phyloP scores from a whole-genome alignment of 129 eudicot species.

The sunflower (Helianthus annuus) region DNA sequence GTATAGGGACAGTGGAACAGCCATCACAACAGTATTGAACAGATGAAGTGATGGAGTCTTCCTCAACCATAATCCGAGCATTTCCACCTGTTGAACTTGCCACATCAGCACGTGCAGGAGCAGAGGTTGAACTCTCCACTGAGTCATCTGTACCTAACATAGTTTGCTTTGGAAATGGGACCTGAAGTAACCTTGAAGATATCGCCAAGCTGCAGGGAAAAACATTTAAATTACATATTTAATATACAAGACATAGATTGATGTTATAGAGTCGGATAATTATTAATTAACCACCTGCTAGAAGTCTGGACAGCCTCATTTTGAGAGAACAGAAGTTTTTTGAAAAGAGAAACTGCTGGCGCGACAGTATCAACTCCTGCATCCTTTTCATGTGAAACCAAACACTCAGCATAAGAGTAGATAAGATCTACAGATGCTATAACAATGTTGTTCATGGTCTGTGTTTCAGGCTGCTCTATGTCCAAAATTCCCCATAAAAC shows the following conservation, averaged over 20 bases:
- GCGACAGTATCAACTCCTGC: conserved; percentile 63
- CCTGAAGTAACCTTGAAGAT: conserved; percentile 97
- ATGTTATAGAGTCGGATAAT: conserved; percentile 5
- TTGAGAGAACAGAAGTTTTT: conserved; percentile 77
- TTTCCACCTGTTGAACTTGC: conserved; percentile 31
- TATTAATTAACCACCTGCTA: conserved; percentile 67
- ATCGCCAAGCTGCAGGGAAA: conserved; percentile 75
- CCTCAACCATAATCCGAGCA: too few species aligned
- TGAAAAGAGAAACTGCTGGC: conserved; percentile 82
- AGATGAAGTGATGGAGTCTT: too few species aligned
- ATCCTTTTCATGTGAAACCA: conserved; percentile 80
- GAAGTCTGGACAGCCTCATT: conserved; percentile 99
- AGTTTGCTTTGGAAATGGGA: conserved; percentile 98
- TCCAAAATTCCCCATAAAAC: conserved; percentile 99
- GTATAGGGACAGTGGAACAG: too few species aligned
- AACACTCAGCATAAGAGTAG: conserved; percentile 96
- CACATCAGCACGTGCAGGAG: conserved; percentile 55
- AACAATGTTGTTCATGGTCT: conserved; percentile 93
- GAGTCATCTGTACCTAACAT: conserved; percentile 88
- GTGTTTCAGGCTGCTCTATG: conserved; percentile 91
- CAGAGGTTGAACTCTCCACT: conserved; percentile 51
- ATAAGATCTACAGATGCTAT: conserved; percentile 91
- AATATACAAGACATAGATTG: conserved; percentile 2
- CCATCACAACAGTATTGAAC: too few species aligned
- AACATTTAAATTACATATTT: neutral